Evolutionary conservation across 2,329 filamentous ascomycete species (phyloP), one percentile per base, ranked within the genome.

Genomic region (Monilinia vaccinii-corymbosi): DNA sequence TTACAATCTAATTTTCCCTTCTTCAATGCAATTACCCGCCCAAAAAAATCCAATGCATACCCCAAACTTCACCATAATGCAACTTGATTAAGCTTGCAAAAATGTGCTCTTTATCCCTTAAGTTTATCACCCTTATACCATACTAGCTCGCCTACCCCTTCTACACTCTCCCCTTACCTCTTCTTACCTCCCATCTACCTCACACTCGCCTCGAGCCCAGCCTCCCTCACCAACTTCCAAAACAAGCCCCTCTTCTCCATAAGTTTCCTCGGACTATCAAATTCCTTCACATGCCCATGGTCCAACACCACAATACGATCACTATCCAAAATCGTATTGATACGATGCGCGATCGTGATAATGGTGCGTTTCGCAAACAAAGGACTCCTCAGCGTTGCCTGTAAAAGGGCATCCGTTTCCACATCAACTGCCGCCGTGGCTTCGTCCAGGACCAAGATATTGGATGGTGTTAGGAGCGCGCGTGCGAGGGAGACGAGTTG

Each of bases 301-400:
- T 97, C 91, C 7, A 99, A 82, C 53, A 99, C 94, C 40, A 99
- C 86, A 63, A 99, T 94, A 55, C 92, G 85, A 76, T 99, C 93
- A 63, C 81, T 84, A 73, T 88, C 85, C 34, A 99, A 81, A 69
- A 99, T 97, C 13, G 94, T 99, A 77, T 97, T 97, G 77, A 99
- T 96, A 59, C 94, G 87, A 77, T 99, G 94, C 31, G 94, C 94
- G 70, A 99, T 96, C 1, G 94, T 99, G 74, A 99, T 96, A 74
- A 99, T 97, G 42, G 94, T 99, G 58, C 91, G 85, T 74, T 97
- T 91, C 63, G 86, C 81, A 76, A 99, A 99, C 18, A 86, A 73
- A 25, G 82, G 80, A 40, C 81, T 81, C 38, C 84, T 80, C 59
- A 87, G 76, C 31, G 85, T 87, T 51, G 75, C 75, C 75, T 88